Base-by-base conservation (phyloP, 2,329 filamentous ascomycete genomes). In the Neocatenulostroma microsporum region DNA sequence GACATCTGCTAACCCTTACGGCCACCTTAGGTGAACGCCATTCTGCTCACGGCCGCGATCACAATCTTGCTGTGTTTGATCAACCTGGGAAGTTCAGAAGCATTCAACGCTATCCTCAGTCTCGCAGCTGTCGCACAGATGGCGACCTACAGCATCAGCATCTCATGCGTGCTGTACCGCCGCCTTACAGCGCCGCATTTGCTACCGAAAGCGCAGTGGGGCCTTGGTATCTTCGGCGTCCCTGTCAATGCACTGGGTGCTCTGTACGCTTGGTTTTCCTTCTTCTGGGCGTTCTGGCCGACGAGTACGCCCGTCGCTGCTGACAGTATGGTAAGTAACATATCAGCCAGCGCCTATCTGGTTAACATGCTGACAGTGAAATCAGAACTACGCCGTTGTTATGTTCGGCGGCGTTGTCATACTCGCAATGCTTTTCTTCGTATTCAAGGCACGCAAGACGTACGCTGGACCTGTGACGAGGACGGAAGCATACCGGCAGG, bases 221-320 rank as follows among this genome's bases (percentile, higher is more conserved):
- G 54, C 12, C 55, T 66, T 5, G 63, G 63, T 14, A 40, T 33
- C 12, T 63, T 48, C 48, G 62, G 62, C 7, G 42, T 64, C 2
- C 48, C 55, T 2, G 45, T 66, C 45, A 66, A 67, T 42, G 29
- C 53, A n/a, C 41, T 45, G 1, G 61, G 58, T 4, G 37, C 66
- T 6, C 32, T 60, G 8, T 67, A 62, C 36, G 40, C 42, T 9
- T 45, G 39, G 10, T 59, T 60, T 37, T 55, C 57, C 4, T 62
- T 64, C 41, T 63, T 66, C 42, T 66, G 61, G 60, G 56, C 55
- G 21, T 63, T 64, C 46, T 65, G 60, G 60, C 63, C 62, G 5
- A 3, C 34, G 38, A 19, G 42, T 44, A 56, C 53, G 6, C 54
- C 54, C 11, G 47, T 53, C 21, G 32, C 21, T 10, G 36, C 23